Conservation (phyloP, 768 basidiomycete species). For the Agaricus subrufescens region DNA sequence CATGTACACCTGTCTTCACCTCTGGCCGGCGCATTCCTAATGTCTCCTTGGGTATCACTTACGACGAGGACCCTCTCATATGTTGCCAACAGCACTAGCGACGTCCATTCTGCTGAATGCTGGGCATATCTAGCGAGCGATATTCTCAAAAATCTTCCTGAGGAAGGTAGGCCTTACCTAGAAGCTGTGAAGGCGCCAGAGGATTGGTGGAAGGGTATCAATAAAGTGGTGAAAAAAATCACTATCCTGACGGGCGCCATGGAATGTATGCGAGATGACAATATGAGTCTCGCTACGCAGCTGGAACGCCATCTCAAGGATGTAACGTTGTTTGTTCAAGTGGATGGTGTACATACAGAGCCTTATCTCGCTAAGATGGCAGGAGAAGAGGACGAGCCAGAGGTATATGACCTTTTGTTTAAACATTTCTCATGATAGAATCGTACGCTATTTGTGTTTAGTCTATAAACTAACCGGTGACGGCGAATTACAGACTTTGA, state of each 20-base stretch:
- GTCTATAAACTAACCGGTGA: too few relatives aligned
- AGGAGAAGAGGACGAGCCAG: slow-evolving; percentile 14
- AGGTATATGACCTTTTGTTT: slow-evolving; percentile 15
- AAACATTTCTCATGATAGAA: not conserved
- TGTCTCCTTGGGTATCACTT: slow-evolving; percentile 35
- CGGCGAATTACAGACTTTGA: too few relatives aligned
- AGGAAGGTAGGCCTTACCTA: slow-evolving; percentile 21
- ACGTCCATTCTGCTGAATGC: not conserved
- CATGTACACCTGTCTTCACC: slow-evolving; percentile 17
- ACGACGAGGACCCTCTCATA: slow-evolving; percentile 14
- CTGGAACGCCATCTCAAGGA: slow-evolving; percentile 17
- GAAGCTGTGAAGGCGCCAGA: slow-evolving; percentile 26
- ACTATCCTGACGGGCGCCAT: slow-evolving; percentile 28
- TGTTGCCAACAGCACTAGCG: slow-evolving; percentile 2
- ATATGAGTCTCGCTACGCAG: slow-evolving; percentile 17
- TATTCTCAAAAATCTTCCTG: slow-evolving; percentile 22
- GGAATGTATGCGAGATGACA: slow-evolving; percentile 28
- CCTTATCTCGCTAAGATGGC: slow-evolving; percentile 23
- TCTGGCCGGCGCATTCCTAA: slow-evolving; percentile 27
- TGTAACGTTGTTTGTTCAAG: slow-evolving; percentile 22
- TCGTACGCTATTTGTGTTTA: too few relatives aligned
- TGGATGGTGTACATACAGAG: slow-evolving; percentile 29
- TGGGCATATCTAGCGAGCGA: slow-evolving; percentile 11
- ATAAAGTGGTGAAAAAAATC: slow-evolving; percentile 22
- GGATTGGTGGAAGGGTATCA: slow-evolving; percentile 25